Evolutionary conservation across 108 stramenopile genomes (phyloP), one percentile per base, ranked within the genome.

Genomic region (Nitzschia sp.): DNA sequence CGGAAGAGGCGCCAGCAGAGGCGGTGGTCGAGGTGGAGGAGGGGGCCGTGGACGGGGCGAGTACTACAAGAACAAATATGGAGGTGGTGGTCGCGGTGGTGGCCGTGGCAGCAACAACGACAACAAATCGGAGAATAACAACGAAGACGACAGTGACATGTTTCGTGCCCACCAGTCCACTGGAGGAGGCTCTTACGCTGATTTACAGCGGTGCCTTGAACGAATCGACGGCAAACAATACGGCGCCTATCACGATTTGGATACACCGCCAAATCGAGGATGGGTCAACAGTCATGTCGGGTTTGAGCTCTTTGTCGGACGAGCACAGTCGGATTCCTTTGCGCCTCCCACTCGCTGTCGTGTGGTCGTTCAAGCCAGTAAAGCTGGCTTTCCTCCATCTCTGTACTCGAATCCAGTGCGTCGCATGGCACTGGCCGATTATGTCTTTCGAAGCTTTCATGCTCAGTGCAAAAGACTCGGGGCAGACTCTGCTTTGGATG

Each of bases 261-360:
- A 96, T 38, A 82, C 89, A 0, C 79, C 89, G 27, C 48, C 54
- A 25, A 53, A 56, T 56, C 71, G 64, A 45, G 92, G 80, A 51
- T 95, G 86, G 87, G 71, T 74, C 63, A 67, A 82, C 55, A 49
- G 69, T 17, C 51, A 59, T 1, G 57, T 42, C 35, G 76, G 77
- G 9, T 92, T 94, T 79, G 66, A 53, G 9, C 82, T 98, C 30
- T 86, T 68, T 59, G 79, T 97, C 18, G 94, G 87, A 53, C 78
- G 86, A 56, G 85, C 95, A 19, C 98, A 98, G 71, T 71, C 82
- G 3, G 97, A 98, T 84, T 93, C 98, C n/a, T 98, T 85, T 72
- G 98, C 98, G 29, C 76, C 92, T 32, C 96, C 98, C 23, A 95
- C 97, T 1, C 80, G 92, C 24, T 91, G 92, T 54, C 94, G 92